Evolutionary conservation across 1,139 yeast genomes (phyloP), one percentile per base, ranked within the genome.

Genomic region (Hanseniaspora sp.): DNA sequence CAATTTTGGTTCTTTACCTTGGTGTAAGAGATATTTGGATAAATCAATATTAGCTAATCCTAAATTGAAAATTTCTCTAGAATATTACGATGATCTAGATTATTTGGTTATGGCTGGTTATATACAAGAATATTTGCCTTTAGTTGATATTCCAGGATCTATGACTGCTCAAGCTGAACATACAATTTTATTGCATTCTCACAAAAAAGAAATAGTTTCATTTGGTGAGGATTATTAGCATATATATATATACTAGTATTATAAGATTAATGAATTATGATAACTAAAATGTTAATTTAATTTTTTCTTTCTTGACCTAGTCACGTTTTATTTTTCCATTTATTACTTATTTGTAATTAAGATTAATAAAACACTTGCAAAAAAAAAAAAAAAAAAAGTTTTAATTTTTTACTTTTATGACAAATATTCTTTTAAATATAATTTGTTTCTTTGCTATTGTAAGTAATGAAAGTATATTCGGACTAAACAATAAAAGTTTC

Each of bases 91-190:
- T 61, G 96, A 95, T n/a, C 76, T 92, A 68, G 88, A 84, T 70
- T 84, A 80, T 62, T 75, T 92, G 66, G 96, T 88, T 53, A 81
- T 82, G 67, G 78, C 85, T 7, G 98, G 96, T 5, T 72, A 85
- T 40, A 90, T 92, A 8, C 86, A 85, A 63, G 98, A 86, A 61
- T 90, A 94, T 64, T 96, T 96, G n/a, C 99, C 99, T n/a, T 73
- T 92, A 61, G 82, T 79, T 53, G 99, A 92, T 67, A 70, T 75
- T 47, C 77, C 74, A 59, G 98, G 97, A 18, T 78, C 86, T 56
- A 90, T 86, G 74, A 92, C 98, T 44, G 98, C 98, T 0, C 99
- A 92, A 69, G 92, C 71, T 65, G 99, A 92, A 69, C 98, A 94
- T 71, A 94, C 98, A 1, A 79, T 92, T 53, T 74, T 94, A 61